Percentiles rank a stretch among this genome's conserved stretches.
Evolutionary conservation across 1,284 basidiomycete genomes (phyloP).

Genomic region (Boletus mariae): DNA sequence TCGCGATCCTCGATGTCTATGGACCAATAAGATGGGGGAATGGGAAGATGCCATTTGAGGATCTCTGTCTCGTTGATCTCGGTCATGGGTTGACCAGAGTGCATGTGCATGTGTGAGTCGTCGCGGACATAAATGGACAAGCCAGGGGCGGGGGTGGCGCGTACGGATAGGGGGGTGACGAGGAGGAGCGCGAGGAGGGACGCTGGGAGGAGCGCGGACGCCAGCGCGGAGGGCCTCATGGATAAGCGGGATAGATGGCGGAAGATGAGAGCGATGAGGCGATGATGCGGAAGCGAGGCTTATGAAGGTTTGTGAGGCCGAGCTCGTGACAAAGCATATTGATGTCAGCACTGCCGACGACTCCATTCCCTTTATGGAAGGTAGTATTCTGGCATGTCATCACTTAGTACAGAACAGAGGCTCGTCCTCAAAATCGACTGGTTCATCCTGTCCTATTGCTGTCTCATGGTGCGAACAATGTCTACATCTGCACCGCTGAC

Average conservation of each 20-base stretch:
- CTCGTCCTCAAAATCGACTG: constrained; percentile 39
- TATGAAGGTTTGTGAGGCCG: constrained; percentile 11
- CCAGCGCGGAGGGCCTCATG: constrained; percentile 11
- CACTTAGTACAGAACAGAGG: background rate
- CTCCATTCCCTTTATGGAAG: background rate
- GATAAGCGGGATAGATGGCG: background rate
- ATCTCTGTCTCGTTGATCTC: constrained; percentile 74
- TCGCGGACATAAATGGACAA: constrained; percentile 25
- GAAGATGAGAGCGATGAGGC: background rate
- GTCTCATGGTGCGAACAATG: constrained; percentile 55
- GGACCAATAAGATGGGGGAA: constrained; percentile 75
- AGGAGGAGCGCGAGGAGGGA: constrained; percentile 4
- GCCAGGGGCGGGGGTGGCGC: constrained; percentile 13
- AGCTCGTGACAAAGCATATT: constrained; percentile 2
- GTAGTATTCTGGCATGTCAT: background rate
- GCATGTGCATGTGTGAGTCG: constrained; percentile 43
- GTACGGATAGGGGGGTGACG: constrained; percentile 16
- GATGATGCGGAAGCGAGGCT: background rate
- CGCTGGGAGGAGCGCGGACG: background rate
- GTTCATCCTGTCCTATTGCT: constrained; percentile 40
- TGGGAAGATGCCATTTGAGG: constrained; percentile 57
- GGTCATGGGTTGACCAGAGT: constrained; percentile 46
- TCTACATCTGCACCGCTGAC: no score
- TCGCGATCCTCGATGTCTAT: constrained; percentile 62
- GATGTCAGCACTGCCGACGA: constrained; percentile 15